These are phyloP conservation scores for Mucor mucedo DNA, from an alignment of 371 early-diverging fungal species.

Conservation along the genomic window DNA sequence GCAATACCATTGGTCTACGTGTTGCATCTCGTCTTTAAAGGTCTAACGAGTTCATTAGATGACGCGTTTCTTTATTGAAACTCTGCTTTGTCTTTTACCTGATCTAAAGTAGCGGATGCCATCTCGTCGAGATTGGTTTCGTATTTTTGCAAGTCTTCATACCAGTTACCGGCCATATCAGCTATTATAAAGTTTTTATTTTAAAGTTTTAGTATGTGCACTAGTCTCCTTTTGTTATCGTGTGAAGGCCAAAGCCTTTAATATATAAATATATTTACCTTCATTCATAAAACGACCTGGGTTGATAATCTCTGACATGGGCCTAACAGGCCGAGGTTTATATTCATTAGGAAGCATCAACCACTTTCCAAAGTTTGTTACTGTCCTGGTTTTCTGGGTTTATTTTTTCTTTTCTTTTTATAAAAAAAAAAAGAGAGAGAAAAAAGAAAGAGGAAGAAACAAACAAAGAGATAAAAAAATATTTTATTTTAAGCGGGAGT, in stretches of 20 bases:
- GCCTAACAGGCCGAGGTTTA: constrained; percentile 28
- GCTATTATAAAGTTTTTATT: neutral
- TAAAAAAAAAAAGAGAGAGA: constrained; percentile 3
- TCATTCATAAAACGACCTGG: constrained; percentile 25
- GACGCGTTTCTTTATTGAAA: constrained; percentile 5
- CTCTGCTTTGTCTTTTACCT: constrained; percentile 31
- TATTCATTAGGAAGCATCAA: constrained; percentile 29
- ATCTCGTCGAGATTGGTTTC: constrained; percentile 93
- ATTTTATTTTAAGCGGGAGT: neutral
- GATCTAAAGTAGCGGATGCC: constrained; percentile 88
- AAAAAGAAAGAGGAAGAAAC: constrained; percentile 4
- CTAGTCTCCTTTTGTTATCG: too few relatives aligned
- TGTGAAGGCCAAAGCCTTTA: too few relatives aligned
- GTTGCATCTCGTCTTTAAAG: constrained; percentile 89
- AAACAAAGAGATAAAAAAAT: constrained; percentile 2
- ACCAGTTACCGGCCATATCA: constrained; percentile 68
- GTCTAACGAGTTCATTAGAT: constrained; percentile 38
- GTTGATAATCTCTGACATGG: constrained; percentile 36
- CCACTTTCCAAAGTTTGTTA: neutral
- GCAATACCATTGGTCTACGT: constrained; percentile 93
- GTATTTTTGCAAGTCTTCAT: constrained; percentile 88
- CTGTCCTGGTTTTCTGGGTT: too few relatives aligned
- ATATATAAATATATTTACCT: constrained; percentile 11
- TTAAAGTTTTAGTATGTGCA: neutral
- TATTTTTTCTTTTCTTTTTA: neutral